A percentile compares a stretch with the other conserved stretches of the same genome.
Evolutionary conservation across 345 rosid genomes (phyloP).

Genomic region (Rhodamnia argentea): DNA sequence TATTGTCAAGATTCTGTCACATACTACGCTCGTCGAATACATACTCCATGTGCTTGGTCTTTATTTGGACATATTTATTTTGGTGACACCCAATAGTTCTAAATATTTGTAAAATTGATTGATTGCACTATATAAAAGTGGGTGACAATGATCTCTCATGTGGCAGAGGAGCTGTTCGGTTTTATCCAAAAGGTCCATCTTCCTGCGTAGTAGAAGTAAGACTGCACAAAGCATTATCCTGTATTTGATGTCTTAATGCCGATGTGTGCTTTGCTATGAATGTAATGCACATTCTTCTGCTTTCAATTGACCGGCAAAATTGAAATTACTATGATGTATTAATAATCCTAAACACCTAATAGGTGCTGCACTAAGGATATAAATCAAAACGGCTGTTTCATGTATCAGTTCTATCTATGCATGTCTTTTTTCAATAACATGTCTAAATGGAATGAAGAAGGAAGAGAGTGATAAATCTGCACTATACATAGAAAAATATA

Average conservation of each 20-base stretch:
- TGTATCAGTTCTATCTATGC: neutral
- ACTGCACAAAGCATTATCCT: neutral
- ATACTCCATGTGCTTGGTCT: neutral
- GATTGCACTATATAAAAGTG: neutral
- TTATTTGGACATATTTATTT: neutral
- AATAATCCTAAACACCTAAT: neutral
- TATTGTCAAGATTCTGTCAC: neutral
- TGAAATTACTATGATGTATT: neutral
- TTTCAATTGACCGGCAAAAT: neutral
- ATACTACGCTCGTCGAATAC: neutral
- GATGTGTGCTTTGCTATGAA: neutral
- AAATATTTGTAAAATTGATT: neutral
- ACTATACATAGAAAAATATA: neutral
- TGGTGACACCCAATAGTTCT: neutral
- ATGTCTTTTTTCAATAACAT: neutral
- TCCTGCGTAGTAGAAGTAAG: conserved; percentile 74
- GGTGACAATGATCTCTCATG: conserved; percentile 1
- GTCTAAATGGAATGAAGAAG: neutral
- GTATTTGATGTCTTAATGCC: neutral
- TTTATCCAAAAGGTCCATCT: conserved; percentile 69
- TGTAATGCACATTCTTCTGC: neutral
- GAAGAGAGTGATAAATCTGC: neutral
- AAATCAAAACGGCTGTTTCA: neutral
- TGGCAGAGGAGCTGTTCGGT: conserved; percentile 75
- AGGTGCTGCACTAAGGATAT: neutral